Base-by-base conservation (phyloP, 108 stramenopile species). In the Schizochytrium sp. region DNA sequence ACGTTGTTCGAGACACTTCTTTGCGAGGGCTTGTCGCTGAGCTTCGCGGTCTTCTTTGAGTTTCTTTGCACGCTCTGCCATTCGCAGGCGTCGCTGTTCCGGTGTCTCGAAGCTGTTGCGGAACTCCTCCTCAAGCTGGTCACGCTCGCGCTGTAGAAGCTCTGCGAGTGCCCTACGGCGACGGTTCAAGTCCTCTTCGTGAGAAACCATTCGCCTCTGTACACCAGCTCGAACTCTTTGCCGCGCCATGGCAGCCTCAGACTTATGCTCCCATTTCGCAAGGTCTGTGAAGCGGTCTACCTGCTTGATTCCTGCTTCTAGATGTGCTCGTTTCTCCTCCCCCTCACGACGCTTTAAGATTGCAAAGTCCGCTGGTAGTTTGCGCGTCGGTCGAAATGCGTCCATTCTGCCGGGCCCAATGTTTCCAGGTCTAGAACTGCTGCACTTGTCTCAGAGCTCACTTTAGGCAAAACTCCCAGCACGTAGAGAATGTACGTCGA, bases 31-130 rank as follows among this genome's bases (percentile, higher is more conserved):
- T 44, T 69, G 64, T 7, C 64, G 64, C 64, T 69, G 40, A 8
- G 64, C 64, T 15, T 69, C 64, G 64, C 64, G 64, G 64, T 69
- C 64, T 2, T 69, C 64, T 38, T 69, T 69, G 64, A 69, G 64
- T 44, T 69, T 12, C 44, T 69, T 69, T 8, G 64, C 64, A 44
- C 64, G 64, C 64, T 12, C 64, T 15, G 64, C 64, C 64, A 69
- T 69, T 38, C 64, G 64, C 7, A 69, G 42, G 64, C 64, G 64
- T 44, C 64, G 64, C 64, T 69, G 64, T 44, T 69, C 64, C 5
- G 64, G 64, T 8, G 64, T 69, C 64, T 69, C 64, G 28, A 69
- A 69, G 2, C 64, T 69, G 64, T 69, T 69, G 64, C 64, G 64
- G 0, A 69, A 69, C 28, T 69, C 64, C 64, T 69, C 64, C 64